These are phyloP conservation scores for Mycena galericulata DNA, from an alignment of 768 basidiomycete species.

Conservation along the genomic window DNA sequence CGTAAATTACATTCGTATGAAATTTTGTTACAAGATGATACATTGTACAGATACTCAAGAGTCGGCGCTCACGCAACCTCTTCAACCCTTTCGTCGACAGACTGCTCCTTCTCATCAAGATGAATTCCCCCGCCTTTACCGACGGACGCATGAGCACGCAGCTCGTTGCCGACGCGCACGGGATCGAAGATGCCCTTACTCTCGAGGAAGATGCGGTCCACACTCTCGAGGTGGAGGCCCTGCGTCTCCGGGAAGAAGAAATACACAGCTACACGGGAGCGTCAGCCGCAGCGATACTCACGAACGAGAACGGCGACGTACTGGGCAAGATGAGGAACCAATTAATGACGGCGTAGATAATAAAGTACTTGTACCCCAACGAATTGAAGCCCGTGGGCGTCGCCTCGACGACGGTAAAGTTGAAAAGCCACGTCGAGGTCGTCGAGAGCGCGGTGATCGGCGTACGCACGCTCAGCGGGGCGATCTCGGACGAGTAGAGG, in stretches of 20 bases:
- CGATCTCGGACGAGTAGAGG: constrained; percentile 34
- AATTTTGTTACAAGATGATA: too few species aligned
- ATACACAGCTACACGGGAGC: constrained; percentile 23
- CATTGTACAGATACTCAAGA: too few species aligned
- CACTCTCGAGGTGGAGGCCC: constrained; percentile 34
- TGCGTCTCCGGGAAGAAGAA: constrained; percentile 36
- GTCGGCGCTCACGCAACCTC: not conserved
- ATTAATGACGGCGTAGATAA: constrained; percentile 33
- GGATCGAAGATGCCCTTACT: constrained; percentile 32
- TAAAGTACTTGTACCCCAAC: constrained; percentile 31
- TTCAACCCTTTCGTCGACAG: constrained; percentile 3
- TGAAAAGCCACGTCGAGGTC: constrained; percentile 36
- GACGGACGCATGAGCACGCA: constrained; percentile 16
- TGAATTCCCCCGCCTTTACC: constrained; percentile 11
- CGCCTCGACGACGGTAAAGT: constrained; percentile 33
- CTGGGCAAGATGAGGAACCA: constrained; percentile 35
- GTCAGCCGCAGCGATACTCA: not conserved
- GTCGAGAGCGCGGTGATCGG: constrained; percentile 33
- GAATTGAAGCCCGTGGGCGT: constrained; percentile 34
- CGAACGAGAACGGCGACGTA: constrained; percentile 1
- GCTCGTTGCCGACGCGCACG: constrained; percentile 25
- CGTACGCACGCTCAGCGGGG: constrained; percentile 33
- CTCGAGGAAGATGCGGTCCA: constrained; percentile 35
- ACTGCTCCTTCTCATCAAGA: constrained; percentile 12
- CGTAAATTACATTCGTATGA: too few species aligned